Conservation (phyloP, 495 filamentous ascomycete genomes). For the Podospora anserina region DNA sequence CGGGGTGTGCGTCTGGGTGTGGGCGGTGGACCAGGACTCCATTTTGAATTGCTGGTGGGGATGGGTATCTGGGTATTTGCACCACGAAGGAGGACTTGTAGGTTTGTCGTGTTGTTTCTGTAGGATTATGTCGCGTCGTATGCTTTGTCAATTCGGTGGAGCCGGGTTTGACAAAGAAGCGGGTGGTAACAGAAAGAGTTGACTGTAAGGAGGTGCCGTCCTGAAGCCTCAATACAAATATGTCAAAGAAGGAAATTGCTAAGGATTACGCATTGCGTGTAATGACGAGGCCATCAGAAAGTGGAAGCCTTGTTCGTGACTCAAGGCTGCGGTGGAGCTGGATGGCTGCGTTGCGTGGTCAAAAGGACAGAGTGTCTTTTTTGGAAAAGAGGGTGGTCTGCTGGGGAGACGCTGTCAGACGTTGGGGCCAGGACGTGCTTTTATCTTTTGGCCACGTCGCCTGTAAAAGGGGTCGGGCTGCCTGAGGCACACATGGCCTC, state of each 20-base stretch:
- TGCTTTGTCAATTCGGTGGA: conserved; percentile 3
- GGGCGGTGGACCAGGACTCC: conserved; percentile 36
- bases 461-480: conserved; percentile 20
- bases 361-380: conserved; percentile 35
- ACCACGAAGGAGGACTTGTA: conserved; percentile 38
- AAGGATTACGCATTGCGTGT: conserved; percentile 24
- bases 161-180: conserved; percentile 11
- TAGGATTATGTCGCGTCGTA: not conserved
- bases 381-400: not conserved
- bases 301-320: conserved; percentile 18
- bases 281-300: conserved; percentile 30
- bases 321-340: conserved; percentile 16
- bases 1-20: conserved; percentile 34
- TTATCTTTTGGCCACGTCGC: conserved; percentile 38
- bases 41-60: conserved; percentile 30
- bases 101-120: conserved; percentile 18
- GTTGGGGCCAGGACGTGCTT: conserved; percentile 27
- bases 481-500: conserved; percentile 28
- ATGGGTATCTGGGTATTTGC: conserved; percentile 33
- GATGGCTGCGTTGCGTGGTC: conserved; percentile 23
- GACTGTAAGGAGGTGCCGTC: conserved; percentile 42
- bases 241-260: conserved; percentile 23
- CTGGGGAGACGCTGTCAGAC: conserved; percentile 18
- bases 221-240: conserved; percentile 44
- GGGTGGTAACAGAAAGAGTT: conserved; percentile 11